These are phyloP conservation scores for Choiromyces venosus DNA, from an alignment of 495 filamentous ascomycete species.

Conservation along the genomic window DNA sequence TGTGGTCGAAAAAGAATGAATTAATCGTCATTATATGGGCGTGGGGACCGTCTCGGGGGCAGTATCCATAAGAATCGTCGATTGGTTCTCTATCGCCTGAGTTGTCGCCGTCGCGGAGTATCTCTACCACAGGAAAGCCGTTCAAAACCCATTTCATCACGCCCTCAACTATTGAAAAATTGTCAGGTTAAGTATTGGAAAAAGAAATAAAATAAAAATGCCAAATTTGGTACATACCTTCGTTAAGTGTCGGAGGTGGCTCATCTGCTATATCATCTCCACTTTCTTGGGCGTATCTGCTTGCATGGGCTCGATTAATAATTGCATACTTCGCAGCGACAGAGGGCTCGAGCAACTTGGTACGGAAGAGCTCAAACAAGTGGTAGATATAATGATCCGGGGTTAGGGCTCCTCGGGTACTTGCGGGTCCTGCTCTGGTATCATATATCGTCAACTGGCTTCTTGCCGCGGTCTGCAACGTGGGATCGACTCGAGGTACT, in stretches of 20 bases:
- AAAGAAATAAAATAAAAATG: not conserved
- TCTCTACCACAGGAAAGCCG: constrained; percentile 25
- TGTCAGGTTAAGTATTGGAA: constrained; percentile 1
- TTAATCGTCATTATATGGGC: constrained; percentile 11
- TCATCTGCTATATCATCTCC: constrained; percentile 17
- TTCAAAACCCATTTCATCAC: constrained; percentile 21
- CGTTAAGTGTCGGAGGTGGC: constrained; percentile 15
- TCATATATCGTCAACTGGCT: constrained; percentile 20
- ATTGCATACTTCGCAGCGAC: constrained; percentile 22
- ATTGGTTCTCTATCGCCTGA: not conserved
- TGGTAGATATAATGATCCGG: constrained; percentile 15
- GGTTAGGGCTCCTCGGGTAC: not conserved
- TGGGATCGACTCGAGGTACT: not conserved
- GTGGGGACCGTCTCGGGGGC: not conserved
- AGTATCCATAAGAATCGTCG: not conserved
- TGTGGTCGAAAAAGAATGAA: constrained; percentile 13
- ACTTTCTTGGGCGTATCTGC: constrained; percentile 13
- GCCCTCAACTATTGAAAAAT: constrained; percentile 11
- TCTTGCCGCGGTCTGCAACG: constrained; percentile 1
- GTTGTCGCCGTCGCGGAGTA: not conserved
- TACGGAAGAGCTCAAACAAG: constrained; percentile 6
- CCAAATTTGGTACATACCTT: constrained; percentile 9
- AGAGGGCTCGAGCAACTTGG: constrained; percentile 12
- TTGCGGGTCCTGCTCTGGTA: constrained; percentile 7
- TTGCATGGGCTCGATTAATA: constrained; percentile 23